phyloP scores from a whole-genome alignment of 495 filamentous ascomycete species.

The Rhypophila decipiens region DNA sequence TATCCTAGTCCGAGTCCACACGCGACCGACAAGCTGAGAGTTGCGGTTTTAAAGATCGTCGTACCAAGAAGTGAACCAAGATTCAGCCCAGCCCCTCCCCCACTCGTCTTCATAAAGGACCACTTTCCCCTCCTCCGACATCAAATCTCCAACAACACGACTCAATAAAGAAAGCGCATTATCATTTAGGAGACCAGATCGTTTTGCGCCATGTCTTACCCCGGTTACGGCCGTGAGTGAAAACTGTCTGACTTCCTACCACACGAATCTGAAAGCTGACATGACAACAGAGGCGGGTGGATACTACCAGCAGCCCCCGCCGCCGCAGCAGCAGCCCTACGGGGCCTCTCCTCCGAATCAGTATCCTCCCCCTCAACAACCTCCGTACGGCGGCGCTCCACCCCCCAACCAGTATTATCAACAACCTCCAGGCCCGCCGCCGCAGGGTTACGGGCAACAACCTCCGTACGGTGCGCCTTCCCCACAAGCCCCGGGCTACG shows the following conservation, averaged over 20 bases:
- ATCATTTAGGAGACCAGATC: too few species aligned
- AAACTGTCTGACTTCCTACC: not conserved
- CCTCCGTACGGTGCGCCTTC: not conserved
- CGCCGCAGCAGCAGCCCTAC: conserved; percentile 19
- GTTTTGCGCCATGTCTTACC: conserved; percentile 20
- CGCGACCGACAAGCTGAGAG: too few species aligned
- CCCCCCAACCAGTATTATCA: conserved; percentile 10
- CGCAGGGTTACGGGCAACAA: conserved; percentile 3
- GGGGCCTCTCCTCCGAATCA: conserved; percentile 19
- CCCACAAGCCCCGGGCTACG: not conserved
- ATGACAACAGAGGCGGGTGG: conserved; percentile 19
- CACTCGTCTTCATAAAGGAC: too few species aligned
- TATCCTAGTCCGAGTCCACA: too few species aligned
- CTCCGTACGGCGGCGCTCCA: conserved; percentile 17
- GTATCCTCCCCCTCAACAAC: conserved; percentile 17
- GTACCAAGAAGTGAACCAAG: too few species aligned
- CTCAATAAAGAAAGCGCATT: too few species aligned
- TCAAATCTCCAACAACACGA: too few species aligned
- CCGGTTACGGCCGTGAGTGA: conserved; percentile 27
- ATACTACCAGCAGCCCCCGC: conserved; percentile 22
- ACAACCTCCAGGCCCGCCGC: conserved; percentile 2
- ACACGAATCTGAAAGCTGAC: not conserved
- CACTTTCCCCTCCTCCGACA: too few species aligned
- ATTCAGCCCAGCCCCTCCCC: too few species aligned
- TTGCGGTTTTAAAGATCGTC: too few species aligned